Evolutionary conservation across 352 stramenopile genomes (phyloP).

Genomic region (Phytopythium litorale): DNA sequence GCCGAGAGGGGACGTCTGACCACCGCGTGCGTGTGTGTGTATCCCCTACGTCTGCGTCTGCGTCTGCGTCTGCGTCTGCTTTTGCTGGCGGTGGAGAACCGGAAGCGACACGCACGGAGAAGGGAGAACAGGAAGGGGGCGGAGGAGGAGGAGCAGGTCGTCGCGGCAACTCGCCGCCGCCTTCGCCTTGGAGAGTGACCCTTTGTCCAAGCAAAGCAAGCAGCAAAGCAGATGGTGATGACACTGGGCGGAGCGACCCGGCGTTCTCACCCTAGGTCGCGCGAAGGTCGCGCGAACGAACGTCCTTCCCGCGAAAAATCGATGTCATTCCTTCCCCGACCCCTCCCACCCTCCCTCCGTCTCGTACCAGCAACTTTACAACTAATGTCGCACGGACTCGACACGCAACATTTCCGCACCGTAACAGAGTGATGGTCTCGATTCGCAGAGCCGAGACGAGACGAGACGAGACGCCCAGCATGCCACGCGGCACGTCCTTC

Average conservation of each 20-base stretch:
- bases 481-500: not conserved
- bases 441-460: not conserved
- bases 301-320: not conserved
- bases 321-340: not conserved
- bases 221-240: not conserved
- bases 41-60: no score
- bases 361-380: not conserved
- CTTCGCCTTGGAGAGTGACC: not conserved
- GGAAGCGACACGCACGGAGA: not conserved
- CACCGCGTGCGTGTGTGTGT: no score
- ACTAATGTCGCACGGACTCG: not conserved
- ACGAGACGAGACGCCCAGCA: not conserved
- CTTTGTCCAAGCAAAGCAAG: not conserved
- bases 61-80: no score
- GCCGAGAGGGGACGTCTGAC: no score
- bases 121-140: not conserved
- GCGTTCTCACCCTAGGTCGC: conserved; percentile 6
- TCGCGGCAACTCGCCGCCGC: no score
- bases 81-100: not conserved
- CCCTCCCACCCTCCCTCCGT: not conserved
- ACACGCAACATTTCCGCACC: not conserved
- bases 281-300: conserved; percentile 7
- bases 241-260: not conserved
- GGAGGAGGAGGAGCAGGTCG: not conserved
- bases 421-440: not conserved